Evolutionary conservation across 768 basidiomycete species (phyloP), one percentile per base, ranked within the genome.

Genomic region (Lactifluus echinatus): DNA sequence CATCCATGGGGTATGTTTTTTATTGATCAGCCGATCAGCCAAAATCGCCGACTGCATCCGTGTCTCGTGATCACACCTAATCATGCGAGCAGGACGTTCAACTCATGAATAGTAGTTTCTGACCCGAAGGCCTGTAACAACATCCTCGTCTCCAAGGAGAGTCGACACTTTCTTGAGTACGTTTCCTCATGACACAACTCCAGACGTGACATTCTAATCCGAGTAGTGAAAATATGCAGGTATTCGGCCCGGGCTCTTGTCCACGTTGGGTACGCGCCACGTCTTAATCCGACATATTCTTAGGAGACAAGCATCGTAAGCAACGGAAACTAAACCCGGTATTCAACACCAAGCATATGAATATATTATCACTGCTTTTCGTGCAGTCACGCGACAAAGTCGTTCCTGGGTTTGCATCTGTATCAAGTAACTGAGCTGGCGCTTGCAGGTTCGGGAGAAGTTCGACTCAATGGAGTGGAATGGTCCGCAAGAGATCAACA

Each of bases 291-390:
- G 10, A 19, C 7, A 10, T 10, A 40, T 8, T 19, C n/a, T 40
- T 11, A 40, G 39, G 39, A 19, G 39, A 40, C 4, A 17, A 19
- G 2, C 55, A 56, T 29, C 55, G 55, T 2, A 56, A 34, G 36
- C 55, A 50, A 50, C 47, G 55, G 5, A 57, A 57, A 21, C 12
- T 57, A 4, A 63, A 51, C 15, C 55, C 61, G 1, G 65, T 59
- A 19, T 66, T 66, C 51, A 55, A 53, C n/a, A 49, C 57, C 44
- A 53, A 55, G 4, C 55, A 66, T 45, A 64, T 66, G 63, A 61
- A 57, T 31, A 31, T 31, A 31, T 66, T 42, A 39, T 61, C 3
- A 65, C 65, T 1, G 55, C 61, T 0, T 63, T 67, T 48, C 45
- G 61, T 24, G 15, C 33, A 4, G 56, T 64, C 12, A 42, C 58